Conservation (phyloP, 176 grass and related monocot genomes). For the Musa itinerans region DNA sequence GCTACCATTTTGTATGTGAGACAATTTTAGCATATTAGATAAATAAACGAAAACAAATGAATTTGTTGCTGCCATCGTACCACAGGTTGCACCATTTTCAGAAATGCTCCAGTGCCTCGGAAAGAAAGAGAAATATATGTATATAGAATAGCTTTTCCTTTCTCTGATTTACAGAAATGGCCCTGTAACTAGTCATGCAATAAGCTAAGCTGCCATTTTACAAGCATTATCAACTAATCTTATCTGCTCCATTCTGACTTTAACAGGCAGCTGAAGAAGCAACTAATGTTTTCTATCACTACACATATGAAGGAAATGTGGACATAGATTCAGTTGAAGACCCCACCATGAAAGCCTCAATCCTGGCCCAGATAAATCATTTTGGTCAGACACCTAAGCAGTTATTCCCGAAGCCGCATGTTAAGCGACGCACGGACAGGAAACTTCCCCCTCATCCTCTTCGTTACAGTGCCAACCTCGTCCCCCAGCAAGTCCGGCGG, state of each 20-base stretch:
- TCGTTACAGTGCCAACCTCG: conserved; percentile 53
- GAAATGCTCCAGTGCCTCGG: too few relatives aligned
- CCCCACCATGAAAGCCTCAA: conserved; percentile 99
- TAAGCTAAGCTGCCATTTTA: not conserved
- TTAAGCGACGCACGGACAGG: conserved; percentile 71
- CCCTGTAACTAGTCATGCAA: not conserved
- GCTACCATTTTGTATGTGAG: too few relatives aligned
- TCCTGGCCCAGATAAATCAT: conserved; percentile 99
- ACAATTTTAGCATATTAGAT: not conserved
- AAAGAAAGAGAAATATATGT: too few relatives aligned
- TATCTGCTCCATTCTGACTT: not conserved
- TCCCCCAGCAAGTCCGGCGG: conserved; percentile 78
- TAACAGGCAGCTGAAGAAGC: conserved; percentile 91
- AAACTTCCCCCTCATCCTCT: conserved; percentile 84
- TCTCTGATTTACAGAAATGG: not conserved
- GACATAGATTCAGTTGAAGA: conserved; percentile 95
- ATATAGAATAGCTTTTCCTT: not conserved
- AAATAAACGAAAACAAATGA: not conserved
- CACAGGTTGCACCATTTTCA: too few relatives aligned
- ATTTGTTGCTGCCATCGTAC: not conserved
- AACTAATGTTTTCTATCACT: conserved; percentile 98
- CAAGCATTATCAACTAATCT: not conserved
- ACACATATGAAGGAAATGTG: conserved; percentile 97
- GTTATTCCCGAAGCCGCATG: conserved; percentile 82
- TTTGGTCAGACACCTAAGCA: conserved; percentile 99